Evolutionary conservation across 495 filamentous ascomycete species (phyloP), one percentile per base, ranked within the genome.

Genomic region (Xylaria castorea): DNA sequence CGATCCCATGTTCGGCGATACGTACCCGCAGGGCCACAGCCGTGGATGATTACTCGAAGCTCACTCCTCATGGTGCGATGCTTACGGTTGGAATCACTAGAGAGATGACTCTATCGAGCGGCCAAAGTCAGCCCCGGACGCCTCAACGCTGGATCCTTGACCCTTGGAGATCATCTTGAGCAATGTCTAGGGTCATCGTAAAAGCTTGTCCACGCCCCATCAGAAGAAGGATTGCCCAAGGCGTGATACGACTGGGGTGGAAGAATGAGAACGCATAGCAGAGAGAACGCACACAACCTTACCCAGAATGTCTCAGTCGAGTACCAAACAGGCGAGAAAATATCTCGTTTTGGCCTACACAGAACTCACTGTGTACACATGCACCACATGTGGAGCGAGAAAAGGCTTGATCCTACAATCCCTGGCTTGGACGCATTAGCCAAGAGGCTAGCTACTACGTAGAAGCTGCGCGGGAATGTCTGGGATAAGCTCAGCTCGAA

Each of bases 51-150:
- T 71, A 71, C 69, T 71, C 57, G 60, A 42, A 32, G 53, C 68
- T 71, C 69, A 65, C 69, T 65, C 67, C 55, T 62, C 61, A 53
- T 71, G 46, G 32, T 65, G 44, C 30, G 69, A 63, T 71, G 69
- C 69, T 71, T 64, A 71, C 69, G 60, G 69, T 32, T 65, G n/a
- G 14, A 34, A 57, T 51, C 58, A 7, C 40, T 6, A 50, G 27
- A 7, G 57, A 50, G 60, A 65, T 65, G 46, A 53, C 36, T 53
- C 32, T 46, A 61, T 30, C 14, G 27, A 20, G n/a, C 55, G 27
- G 16, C n/a, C 32, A 25, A 62, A 70, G 57, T 62, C 55, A 70
- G 68, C 55, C 68, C 40, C 55, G 44, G n/a, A 61, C 27, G n/a
- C 55, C 42, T 61, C 27, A 14, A 51, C n/a, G 22, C 14, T 30